Conservation (phyloP, 768 basidiomycete species). For the Lentinus tigrinus region DNA sequence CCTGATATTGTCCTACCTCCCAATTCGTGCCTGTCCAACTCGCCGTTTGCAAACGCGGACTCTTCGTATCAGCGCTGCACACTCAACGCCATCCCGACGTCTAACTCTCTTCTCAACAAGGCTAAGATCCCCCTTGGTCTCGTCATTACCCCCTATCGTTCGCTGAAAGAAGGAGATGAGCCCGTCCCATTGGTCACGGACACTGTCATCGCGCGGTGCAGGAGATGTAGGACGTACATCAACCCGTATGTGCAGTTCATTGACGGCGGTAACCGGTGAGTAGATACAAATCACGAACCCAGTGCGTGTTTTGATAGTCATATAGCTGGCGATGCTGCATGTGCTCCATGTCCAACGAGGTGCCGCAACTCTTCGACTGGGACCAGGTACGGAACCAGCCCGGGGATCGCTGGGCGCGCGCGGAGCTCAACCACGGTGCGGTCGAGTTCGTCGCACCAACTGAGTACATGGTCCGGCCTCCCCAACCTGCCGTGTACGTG, state of each 20-base stretch:
- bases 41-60: constrained; percentile 81
- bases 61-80: constrained; percentile 91
- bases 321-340: constrained; percentile 96
- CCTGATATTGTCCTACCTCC: constrained; percentile 91
- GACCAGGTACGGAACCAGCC: constrained; percentile 91
- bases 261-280: constrained; percentile 90
- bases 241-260: constrained; percentile 98
- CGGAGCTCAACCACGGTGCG: constrained; percentile 90
- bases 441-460: constrained; percentile 98
- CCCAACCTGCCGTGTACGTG: constrained; percentile 95
- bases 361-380: constrained; percentile 98
- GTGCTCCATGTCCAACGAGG: constrained; percentile 98
- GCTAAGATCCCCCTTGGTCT: constrained; percentile 88
- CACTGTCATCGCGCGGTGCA: constrained; percentile 93
- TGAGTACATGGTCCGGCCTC: constrained; percentile 99
- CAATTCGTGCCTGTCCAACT: constrained; percentile 75
- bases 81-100: constrained; percentile 89
- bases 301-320: background rate
- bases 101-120: constrained; percentile 83
- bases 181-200: constrained; percentile 89
- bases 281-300: constrained; percentile 6
- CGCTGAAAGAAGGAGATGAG: constrained; percentile 78
- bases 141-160: constrained; percentile 87
- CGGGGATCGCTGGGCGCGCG: constrained; percentile 91
- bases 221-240: constrained; percentile 95